Percentiles rank a stretch among this genome's conserved stretches.
phyloP scores from a whole-genome alignment of 1,284 basidiomycete species.

The Neonothopanus nambi region DNA sequence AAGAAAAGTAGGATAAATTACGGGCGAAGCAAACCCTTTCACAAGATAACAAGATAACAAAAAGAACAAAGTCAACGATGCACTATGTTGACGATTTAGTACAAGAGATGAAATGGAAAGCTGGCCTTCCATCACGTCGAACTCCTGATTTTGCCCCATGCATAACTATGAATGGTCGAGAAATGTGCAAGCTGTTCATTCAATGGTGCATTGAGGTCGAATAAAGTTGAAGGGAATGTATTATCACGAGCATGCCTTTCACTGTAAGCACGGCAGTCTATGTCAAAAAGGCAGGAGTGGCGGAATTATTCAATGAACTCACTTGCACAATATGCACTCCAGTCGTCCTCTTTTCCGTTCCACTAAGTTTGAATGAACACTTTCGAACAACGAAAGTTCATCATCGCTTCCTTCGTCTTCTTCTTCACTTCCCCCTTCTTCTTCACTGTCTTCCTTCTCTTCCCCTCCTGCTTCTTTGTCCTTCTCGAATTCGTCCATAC shows the following conservation, averaged over 20 bases:
- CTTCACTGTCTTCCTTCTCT: background rate
- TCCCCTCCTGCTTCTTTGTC: background rate
- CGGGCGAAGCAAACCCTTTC: too few relatives aligned
- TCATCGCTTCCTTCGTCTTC: conserved; percentile 3
- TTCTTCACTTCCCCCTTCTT: background rate
- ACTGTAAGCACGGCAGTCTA: background rate
- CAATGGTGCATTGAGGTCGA: background rate
- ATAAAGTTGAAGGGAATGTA: background rate
- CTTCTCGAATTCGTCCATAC: background rate
- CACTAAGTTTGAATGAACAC: background rate
- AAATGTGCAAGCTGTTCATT: background rate
- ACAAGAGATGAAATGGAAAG: too few relatives aligned
- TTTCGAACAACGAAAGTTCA: background rate
- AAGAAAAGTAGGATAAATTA: too few relatives aligned
- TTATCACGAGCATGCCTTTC: background rate
- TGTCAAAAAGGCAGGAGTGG: background rate
- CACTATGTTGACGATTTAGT: too few relatives aligned
- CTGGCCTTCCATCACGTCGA: too few relatives aligned
- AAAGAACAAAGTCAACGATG: too few relatives aligned
- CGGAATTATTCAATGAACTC: background rate
- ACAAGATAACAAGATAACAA: too few relatives aligned
- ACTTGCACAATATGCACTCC: conserved; percentile 11
- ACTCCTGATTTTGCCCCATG: background rate
- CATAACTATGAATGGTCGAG: background rate
- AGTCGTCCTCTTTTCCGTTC: background rate